These are phyloP conservation scores for Mycena galopus DNA, from an alignment of 768 basidiomycete species.

Conservation along the genomic window DNA sequence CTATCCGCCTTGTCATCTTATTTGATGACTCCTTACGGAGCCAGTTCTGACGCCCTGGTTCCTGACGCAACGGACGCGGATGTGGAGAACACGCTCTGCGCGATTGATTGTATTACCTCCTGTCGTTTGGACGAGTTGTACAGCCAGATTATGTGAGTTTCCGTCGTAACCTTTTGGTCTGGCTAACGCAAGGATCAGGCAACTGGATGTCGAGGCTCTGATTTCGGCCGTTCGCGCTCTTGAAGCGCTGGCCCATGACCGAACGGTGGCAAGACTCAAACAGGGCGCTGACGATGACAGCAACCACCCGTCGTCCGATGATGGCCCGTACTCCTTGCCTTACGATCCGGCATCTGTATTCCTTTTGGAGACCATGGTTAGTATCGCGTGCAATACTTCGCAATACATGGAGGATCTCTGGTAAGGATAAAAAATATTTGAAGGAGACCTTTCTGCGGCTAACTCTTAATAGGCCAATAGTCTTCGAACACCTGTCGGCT, in stretches of 20 bases:
- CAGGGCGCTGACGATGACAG: conserved; percentile 74
- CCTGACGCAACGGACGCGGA: conserved; percentile 92
- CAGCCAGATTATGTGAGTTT: conserved; percentile 87
- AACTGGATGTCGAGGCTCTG: conserved; percentile 83
- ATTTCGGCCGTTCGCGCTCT: conserved; percentile 88
- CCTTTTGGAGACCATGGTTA: conserved; percentile 94
- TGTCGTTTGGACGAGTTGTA: conserved; percentile 96
- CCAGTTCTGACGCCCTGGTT: conserved; percentile 79
- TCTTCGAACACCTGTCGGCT: conserved; percentile 92
- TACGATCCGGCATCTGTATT: conserved; percentile 98
- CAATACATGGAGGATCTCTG: conserved; percentile 90
- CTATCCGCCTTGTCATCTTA: conserved; percentile 96
- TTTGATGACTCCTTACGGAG: conserved; percentile 92
- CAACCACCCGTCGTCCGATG: conserved; percentile 52
- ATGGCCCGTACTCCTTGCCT: conserved; percentile 70
- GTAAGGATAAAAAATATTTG: conserved; percentile 56
- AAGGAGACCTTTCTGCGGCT: conserved; percentile 12
- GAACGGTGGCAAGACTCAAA: conserved; percentile 84
- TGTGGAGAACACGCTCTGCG: conserved; percentile 93
- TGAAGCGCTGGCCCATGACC: conserved; percentile 90
- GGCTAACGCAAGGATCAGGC: conserved; percentile 57
- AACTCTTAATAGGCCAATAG: conserved; percentile 77
- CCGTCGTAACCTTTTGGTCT: not conserved
- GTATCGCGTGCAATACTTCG: conserved; percentile 82
- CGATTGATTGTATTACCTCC: conserved; percentile 94